Evolutionary conservation across 2,329 filamentous ascomycete species (phyloP), one percentile per base, ranked within the genome.

Genomic region (Neurospora sp.): DNA sequence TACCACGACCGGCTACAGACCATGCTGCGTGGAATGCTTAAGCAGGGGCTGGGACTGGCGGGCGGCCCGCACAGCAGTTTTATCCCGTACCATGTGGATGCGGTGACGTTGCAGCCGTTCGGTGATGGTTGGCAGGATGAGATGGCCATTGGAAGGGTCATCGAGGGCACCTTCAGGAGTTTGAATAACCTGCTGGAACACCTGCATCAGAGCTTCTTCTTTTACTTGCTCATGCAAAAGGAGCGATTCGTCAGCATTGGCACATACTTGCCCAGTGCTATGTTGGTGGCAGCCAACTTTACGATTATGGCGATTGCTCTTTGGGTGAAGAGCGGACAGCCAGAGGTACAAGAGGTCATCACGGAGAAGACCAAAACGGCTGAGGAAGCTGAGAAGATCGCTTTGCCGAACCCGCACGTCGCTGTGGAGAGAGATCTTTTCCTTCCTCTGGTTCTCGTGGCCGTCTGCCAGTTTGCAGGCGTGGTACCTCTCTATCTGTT

Each of bases 141-240:
- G 81, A 98, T 98, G 93, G 92, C 91, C 10, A 89, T 99, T 78
- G 96, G 96, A 6, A 87, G 94, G 69, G 90, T 94, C 0, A 86
- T 98, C 4, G 96, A 99, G 81, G 93, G 93, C 76, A 87, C 96
- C 3, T 97, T 97, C 79, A 87, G 96, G 76, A 97, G 93, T 79
- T 83, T 99, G 80, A 99, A 99, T 82, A 99, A 99, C 78, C 82
- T 99, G 71, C 86, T 99, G 39, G 96, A 99, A 81, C 94, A 99
- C 78, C 85, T 99, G 72, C 96, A 99, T 79, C 96, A 99, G 82
- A 97, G 94, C 79, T 99, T 99, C 84, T 99, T 99, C 86, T 98
- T 99, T 82, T 99, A 99, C 79, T 84, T 99, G 68, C 85, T 99
- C 66, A 93, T 98, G 88, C 91, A 96, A 74, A 88, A 90, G 38